Conservation (phyloP, 75 land plant genomes). For the Pinus albicaulis region DNA sequence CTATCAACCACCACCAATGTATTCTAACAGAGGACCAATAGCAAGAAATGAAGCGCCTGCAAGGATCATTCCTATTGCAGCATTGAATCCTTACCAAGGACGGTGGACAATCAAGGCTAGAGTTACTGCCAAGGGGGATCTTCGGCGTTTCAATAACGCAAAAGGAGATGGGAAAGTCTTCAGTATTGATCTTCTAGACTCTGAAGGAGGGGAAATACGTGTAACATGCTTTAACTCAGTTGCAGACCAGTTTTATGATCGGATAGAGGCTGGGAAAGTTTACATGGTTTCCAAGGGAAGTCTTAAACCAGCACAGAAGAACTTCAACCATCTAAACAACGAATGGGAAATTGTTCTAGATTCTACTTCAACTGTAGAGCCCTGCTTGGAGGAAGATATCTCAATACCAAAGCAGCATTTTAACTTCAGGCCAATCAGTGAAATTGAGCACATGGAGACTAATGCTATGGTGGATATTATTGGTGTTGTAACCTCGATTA, state of each 20-base stretch:
- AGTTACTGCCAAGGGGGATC: slow-evolving; percentile 80
- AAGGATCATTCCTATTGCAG: slow-evolving; percentile 81
- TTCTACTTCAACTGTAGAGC: slow-evolving; percentile 66
- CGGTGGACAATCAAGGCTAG: slow-evolving; percentile 98
- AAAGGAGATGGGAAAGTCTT: slow-evolving; percentile 96
- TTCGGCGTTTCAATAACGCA: slow-evolving; percentile 76
- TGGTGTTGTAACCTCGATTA: slow-evolving; percentile 71
- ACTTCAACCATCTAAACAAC: slow-evolving; percentile 89
- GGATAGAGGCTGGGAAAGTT: slow-evolving; percentile 74
- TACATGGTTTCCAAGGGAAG: slow-evolving; percentile 86
- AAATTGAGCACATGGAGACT: slow-evolving; percentile 72
- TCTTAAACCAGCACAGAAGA: slow-evolving; percentile 93
- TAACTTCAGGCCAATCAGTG: slow-evolving; percentile 77
- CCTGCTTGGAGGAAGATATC: slow-evolving; percentile 76
- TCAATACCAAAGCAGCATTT: slow-evolving; percentile 85
- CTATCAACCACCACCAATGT: slow-evolving; percentile 70
- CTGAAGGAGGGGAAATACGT: slow-evolving; percentile 94
- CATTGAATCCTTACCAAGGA: slow-evolving; percentile 89
- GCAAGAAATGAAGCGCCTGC: slow-evolving; percentile 85
- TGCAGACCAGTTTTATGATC: slow-evolving; percentile 87
- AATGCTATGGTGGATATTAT: slow-evolving; percentile 79
- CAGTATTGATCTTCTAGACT: slow-evolving; percentile 92
- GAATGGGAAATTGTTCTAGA: slow-evolving; percentile 96
- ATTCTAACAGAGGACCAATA: slow-evolving; percentile 76
- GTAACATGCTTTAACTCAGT: slow-evolving; percentile 90